Evolutionary conservation across 2,329 filamentous ascomycete species (phyloP), one percentile per base, ranked within the genome.

Genomic region (Didymellaceae sp.): DNA sequence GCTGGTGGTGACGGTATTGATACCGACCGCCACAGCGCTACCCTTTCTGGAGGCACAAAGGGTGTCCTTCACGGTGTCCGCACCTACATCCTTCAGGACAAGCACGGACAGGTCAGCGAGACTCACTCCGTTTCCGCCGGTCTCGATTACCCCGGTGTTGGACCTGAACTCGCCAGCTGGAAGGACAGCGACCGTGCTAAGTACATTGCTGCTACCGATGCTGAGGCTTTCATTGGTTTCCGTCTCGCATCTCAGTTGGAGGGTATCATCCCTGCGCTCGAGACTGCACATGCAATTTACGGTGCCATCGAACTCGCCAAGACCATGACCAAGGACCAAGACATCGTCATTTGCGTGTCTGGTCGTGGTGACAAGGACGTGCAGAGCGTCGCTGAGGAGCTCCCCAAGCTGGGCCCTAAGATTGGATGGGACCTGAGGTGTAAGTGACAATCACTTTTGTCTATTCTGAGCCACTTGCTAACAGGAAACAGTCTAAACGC

Each of bases 321-420:
- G 85, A 90, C 87, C 50, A 92, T 97, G 90, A 82, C 82, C 61
- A 90, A 91, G 78, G 91, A 84, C 43, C 79, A 97, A 77, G 91
- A 97, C 68, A 78, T 99, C 21, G 93, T 99, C 52, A 92, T 99
- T 57, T 97, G 93, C 76, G 74, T 99, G 28, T 95, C 89, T 69
- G 94, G 94, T 7, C 82, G 94, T 63, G 94, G 94, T 57, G 94
- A 99, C 76, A 99, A 99, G 85, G 94, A 99, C 70, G 94, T 99
- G 52, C 92, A 99, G 83, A 96, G 90, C 67, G 93, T 99, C 42
- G 94, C 94, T 0, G 94, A 99, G 69, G 91, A 96, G 77, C 77
- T 99, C 69, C 93, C 93, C 14, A 89, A 82, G 62, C 75, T 99
- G 55, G 93, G 94, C 0, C 94, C 94, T 6, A 81, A 88, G 79